Base-by-base conservation (phyloP, 164 flowering plant genomes). In the Vitis riparia region DNA sequence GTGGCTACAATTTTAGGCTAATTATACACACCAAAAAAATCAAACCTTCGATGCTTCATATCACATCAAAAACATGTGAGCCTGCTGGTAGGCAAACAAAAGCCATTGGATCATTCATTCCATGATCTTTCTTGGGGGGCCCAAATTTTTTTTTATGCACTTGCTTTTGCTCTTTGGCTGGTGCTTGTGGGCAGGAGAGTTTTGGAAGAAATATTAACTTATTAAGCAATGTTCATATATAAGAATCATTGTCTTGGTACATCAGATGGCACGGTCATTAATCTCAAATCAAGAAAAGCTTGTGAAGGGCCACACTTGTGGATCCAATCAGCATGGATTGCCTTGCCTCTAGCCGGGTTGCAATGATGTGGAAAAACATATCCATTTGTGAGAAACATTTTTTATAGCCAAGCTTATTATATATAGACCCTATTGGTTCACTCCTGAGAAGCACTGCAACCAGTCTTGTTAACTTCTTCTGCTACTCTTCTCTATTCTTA, bases 221-320 rank as follows among this genome's bases (percentile, higher is more conserved):
- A 37, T 37, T 37, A 2, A 37, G 44, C 7, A 37, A 37, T 37
- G 44, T 37, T 37, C 44, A 37, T 37, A 37, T 37, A 3, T 37
- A 37, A 37, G 44, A 37, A 37, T 37, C 44, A 37, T 37, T 37
- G 44, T 37, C 44, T 37, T 37, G 2, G 29, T 13, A 59, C 37
- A 59, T 59, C 29, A 27, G 6, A 59, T 59, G 51, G n/a, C 1
- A 61, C 67, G 62, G 53, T 61, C 49, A 32, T 53, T 62, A 53
- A 67, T 73, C 67, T 74, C 62, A 52, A 68, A 74, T 50, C 65
- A 61, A 56, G 55, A 70, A 79, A 73, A 68, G 76, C 17, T 64
- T 56, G 72, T 57, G 65, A 51, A 75, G 79, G 79, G 9, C 78
- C 78, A 73, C 77, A 47, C 7, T 9, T 23, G 23, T 12, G 55